phyloP scores from a whole-genome alignment of 257 asterid species.

The Solanum bulbocastanum region DNA sequence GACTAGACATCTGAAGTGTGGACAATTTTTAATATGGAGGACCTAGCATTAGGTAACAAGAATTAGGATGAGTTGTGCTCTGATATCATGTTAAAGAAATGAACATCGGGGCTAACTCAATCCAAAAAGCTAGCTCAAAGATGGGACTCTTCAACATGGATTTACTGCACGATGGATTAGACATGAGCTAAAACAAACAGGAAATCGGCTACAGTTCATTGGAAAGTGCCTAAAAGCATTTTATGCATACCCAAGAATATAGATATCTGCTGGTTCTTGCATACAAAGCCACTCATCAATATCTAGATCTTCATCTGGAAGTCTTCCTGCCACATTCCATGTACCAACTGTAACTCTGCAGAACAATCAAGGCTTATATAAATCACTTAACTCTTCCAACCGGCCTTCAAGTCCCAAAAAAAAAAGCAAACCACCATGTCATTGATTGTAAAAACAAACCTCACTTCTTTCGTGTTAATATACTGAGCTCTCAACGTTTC shows the following conservation, averaged over 20 bases:
- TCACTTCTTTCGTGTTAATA: slow-evolving; percentile 81
- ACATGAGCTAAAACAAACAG: background rate
- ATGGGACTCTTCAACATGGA: background rate
- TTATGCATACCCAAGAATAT: slow-evolving; percentile 61
- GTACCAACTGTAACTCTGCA: slow-evolving; percentile 75
- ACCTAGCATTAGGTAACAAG: background rate
- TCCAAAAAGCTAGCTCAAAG: background rate
- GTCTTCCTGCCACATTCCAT: slow-evolving; percentile 89
- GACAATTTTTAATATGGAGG: background rate
- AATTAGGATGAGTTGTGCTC: background rate
- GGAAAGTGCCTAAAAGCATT: background rate
- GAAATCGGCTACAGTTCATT: background rate
- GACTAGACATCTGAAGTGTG: background rate
- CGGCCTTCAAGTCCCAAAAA: background rate
- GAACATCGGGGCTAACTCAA: background rate
- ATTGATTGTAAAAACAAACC: slow-evolving; percentile 47
- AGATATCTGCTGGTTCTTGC: slow-evolving; percentile 83
- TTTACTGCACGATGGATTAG: background rate
- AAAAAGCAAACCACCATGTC: background rate
- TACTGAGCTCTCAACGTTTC: slow-evolving; percentile 77
- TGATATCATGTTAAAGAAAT: background rate
- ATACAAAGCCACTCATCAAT: slow-evolving; percentile 80
- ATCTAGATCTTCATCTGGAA: slow-evolving; percentile 58
- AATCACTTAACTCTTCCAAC: background rate
- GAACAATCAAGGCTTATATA: background rate